A percentile compares a stretch with the other conserved stretches of the same genome.
These are phyloP conservation scores for Trypanosoma theileri DNA, from an alignment of 208 protist genomes.

Conservation along the genomic window DNA sequence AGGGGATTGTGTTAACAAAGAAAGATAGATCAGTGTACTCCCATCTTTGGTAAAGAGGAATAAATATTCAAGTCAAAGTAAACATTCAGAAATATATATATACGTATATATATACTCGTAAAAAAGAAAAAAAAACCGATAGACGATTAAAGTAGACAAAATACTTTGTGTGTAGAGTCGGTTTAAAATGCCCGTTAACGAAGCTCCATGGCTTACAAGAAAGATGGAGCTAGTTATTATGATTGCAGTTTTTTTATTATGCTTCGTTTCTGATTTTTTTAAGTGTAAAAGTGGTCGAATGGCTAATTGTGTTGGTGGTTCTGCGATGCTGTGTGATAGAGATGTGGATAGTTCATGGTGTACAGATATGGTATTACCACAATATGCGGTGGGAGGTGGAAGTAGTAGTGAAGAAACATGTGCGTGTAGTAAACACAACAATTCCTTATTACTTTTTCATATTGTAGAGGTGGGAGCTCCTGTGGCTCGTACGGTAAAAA, in stretches of 20 bases:
- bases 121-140: background rate
- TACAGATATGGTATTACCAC: slow-evolving; percentile 17
- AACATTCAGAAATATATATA: background rate
- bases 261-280: slow-evolving; percentile 29
- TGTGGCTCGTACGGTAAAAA: background rate
- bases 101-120: background rate
- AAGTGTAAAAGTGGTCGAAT: slow-evolving; percentile 27
- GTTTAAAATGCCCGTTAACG: slow-evolving; percentile 25
- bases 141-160: background rate
- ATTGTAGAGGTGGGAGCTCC: slow-evolving; percentile 15
- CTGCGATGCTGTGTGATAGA: slow-evolving; percentile 1
- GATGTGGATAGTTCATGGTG: slow-evolving; percentile 2
- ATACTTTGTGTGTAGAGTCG: background rate
- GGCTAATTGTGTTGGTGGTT: slow-evolving; percentile 8
- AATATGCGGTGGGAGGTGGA: background rate
- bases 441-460: slow-evolving; percentile 17
- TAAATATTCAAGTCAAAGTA: background rate
- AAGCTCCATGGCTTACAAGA: slow-evolving; percentile 39
- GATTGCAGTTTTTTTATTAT: slow-evolving; percentile 34
- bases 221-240: slow-evolving; percentile 31
- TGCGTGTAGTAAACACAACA: slow-evolving; percentile 3
- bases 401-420: background rate
- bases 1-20: too few species aligned
- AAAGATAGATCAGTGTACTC: too few species aligned
- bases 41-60: too few species aligned